Evolutionary conservation across 2,329 filamentous ascomycete species (phyloP), one percentile per base, ranked within the genome.

Genomic region (Ascochyta fabae): DNA sequence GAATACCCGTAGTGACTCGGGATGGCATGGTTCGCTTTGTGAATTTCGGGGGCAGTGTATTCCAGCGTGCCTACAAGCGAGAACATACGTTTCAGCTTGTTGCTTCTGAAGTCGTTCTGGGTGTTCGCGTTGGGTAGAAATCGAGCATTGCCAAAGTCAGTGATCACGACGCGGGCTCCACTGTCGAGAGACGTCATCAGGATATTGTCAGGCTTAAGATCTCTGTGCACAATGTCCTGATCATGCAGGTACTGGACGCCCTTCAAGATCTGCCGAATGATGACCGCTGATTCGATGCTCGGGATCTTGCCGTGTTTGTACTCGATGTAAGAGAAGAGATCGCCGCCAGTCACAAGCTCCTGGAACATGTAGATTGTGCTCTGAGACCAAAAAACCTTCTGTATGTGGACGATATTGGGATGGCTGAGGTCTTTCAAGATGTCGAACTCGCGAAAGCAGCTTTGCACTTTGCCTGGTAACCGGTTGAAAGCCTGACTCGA

Each of bases 191-290:
- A 84, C 0, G 82, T 83, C 78, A 88, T 79, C 27, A 88, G 76
- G 8, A 88, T 81, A 61, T 88, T 88, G 48, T 88, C 85, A 0
- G 84, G 85, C 63, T 88, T 88, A 44, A 88, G 76, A 63, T 88
- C 86, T 29, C 86, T 78, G 67, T 88, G 86, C 4, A 84, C 84
- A 39, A 88, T 82, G 36, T 79, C 74, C 7, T 78, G 75, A 3
- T 75, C 70, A 65, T 88, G 86, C 0, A 88, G 72, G 62, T 86
- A 86, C 15, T 84, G 73, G n/a, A 87, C 68, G 2, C 83, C 86
- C 49, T 84, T 79, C 8, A 85, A 67, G 3, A 87, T 72, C 62
- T 88, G 86, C 42, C 77, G 75, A 13, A 84, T 70, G 29, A 88
- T 82, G 10, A 83, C 77, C 7, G 82, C 83, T 23, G 81, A 77